These are phyloP conservation scores for Tulasnella sp. DNA, from an alignment of 768 basidiomycete genomes.

Conservation along the genomic window DNA sequence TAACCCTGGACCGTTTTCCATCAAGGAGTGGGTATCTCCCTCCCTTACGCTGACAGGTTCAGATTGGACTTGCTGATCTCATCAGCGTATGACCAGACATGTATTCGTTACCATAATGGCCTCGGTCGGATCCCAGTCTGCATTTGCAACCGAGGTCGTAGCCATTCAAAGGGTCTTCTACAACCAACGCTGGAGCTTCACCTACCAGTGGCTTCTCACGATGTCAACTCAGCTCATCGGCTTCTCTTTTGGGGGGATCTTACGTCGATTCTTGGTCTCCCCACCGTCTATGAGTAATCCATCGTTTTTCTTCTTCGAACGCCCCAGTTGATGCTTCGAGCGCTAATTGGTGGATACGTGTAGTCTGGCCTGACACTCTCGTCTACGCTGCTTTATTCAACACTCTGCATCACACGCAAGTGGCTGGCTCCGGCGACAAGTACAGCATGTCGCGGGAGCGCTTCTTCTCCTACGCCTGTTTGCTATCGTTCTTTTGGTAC, in stretches of 20 bases:
- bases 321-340: too few species aligned
- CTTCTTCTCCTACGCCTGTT: conserved; percentile 57
- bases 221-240: too few species aligned
- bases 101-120: conserved; percentile 46
- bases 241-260: conserved; percentile 65
- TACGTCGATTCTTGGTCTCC: conserved; percentile 47
- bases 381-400: conserved; percentile 65
- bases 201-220: conserved; percentile 9
- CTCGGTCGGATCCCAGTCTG: conserved; percentile 16
- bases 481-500: too few species aligned
- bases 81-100: conserved; percentile 26
- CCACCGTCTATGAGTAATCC: conserved; percentile 18
- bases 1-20: too few species aligned
- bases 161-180: conserved; percentile 22
- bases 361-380: conserved; percentile 57
- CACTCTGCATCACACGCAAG: conserved; percentile 55
- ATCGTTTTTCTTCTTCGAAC: too few species aligned
- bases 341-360: too few species aligned
- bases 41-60: conserved; percentile 41
- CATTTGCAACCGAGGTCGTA: conserved; percentile 22
- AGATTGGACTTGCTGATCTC: neutral
- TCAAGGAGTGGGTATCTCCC: conserved; percentile 61
- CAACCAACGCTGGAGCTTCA: conserved; percentile 12
- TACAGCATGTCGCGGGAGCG: conserved; percentile 67
- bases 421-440: conserved; percentile 47